Evolutionary conservation across 2,329 filamentous ascomycete genomes (phyloP), one percentile per base, ranked within the genome.

Genomic region (Pyrenochaeta sp.): DNA sequence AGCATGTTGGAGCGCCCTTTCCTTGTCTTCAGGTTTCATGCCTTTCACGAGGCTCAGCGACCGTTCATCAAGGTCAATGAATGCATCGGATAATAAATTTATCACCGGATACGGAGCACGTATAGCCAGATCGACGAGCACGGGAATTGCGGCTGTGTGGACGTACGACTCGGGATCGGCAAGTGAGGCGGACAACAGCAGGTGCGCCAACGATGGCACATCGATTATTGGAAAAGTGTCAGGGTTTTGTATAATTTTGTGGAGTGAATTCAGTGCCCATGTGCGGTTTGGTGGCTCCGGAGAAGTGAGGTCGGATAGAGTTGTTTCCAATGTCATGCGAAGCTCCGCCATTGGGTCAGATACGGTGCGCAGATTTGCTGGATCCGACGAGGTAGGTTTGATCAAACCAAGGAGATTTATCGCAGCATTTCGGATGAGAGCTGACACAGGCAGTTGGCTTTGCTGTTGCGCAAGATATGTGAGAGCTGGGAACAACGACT

Each of bases 131-230:
- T 85, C 82, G 0, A 84, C 83, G 53, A 90, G 85, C 1, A 88
- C 81, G 56, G 85, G 86, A 56, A 92, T 85, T 14, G 86, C 84
- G n/a, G 85, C 82, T 2, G 89, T 78, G 63, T 90, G 89, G 55
- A 91, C 87, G 67, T 88, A 92, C 50, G 90, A 88, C 50, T 92
- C 90, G 5, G 82, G 78, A 43, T 90, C 87, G 54, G 83, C 81
- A 1, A 91, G 77, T 0, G 91, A 79, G 9, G 83, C 85, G 1
- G 86, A 85, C 47, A 91, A 78, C 0, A 92, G 78, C 1, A 90
- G 79, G 5, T 88, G 83, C 0, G 89, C 78, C 2, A 86, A 79
- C 1, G 86, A 83, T 0, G 85, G 85, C n/a, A 91, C 82, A 65
- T 92, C 88, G 14, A 92, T 71, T 9, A 88, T 78, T 0, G 86